Evolutionary conservation across 1,284 basidiomycete species (phyloP).

Genomic region (Golubevia sp.): DNA sequence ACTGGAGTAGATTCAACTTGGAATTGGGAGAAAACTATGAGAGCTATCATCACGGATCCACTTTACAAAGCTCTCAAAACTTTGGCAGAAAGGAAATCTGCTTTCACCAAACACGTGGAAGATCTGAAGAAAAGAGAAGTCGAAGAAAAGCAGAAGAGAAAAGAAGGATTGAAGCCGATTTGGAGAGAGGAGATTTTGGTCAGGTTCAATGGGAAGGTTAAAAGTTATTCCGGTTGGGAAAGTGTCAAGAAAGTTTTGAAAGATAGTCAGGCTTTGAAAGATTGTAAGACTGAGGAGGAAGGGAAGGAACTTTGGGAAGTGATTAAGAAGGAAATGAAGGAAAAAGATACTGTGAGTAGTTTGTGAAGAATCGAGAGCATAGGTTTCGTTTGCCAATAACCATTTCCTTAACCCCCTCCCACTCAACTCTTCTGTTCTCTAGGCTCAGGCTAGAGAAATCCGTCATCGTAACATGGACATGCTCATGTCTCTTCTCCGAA

Average conservation of each 20-base stretch:
- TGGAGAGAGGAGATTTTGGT: conserved; percentile 17
- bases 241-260: conserved; percentile 30
- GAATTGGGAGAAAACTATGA: conserved; percentile 99
- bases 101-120: conserved; percentile 66
- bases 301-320: conserved; percentile 25
- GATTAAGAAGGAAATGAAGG: conserved; percentile 25
- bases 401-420: too few species aligned
- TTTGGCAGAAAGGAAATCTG: conserved; percentile 88
- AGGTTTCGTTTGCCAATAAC: too few species aligned
- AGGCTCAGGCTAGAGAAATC: conserved; percentile 17
- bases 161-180: conserved; percentile 31
- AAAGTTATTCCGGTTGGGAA: conserved; percentile 36
- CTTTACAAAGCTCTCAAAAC: conserved; percentile 92
- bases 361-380: not conserved
- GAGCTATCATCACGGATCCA: conserved; percentile 95
- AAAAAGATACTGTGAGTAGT: conserved; percentile 19
- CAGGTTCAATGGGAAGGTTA: conserved; percentile 16
- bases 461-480: conserved; percentile 40
- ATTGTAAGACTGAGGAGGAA: conserved; percentile 19
- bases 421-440: not conserved
- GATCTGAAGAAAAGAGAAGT: conserved; percentile 37
- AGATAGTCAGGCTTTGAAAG: not conserved
- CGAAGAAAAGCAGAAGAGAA: conserved; percentile 19
- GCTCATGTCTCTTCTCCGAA: conserved; percentile 45
- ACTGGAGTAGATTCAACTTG: conserved; percentile 86